phyloP scores from a whole-genome alignment of 805 yeast genomes.

The Candida gorgasii region DNA sequence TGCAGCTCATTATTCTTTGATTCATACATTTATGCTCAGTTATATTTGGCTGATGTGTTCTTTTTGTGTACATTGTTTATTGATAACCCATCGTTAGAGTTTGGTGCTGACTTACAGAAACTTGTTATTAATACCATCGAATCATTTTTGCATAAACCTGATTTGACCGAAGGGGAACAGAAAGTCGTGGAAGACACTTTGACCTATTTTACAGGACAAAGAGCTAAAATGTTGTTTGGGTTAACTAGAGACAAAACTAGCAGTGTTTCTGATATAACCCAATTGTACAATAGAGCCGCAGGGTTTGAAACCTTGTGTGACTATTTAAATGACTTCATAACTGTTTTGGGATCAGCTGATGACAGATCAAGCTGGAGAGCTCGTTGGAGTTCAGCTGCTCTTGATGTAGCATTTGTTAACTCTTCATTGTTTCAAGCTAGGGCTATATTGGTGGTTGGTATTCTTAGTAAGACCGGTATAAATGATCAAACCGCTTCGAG shows the following conservation, averaged over 20 bases:
- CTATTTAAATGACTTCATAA: slow-evolving; percentile 53
- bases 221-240: slow-evolving; percentile 70
- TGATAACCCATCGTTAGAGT: slow-evolving; percentile 51
- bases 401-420: slow-evolving; percentile 60
- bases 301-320: slow-evolving; percentile 62
- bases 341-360: slow-evolving; percentile 45
- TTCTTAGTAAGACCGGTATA: slow-evolving; percentile 62
- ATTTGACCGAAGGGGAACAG: slow-evolving; percentile 41
- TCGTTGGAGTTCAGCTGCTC: slow-evolving; percentile 64
- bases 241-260: slow-evolving; percentile 55
- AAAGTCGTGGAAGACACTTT: slow-evolving; percentile 49
- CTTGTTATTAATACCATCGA: slow-evolving; percentile 68
- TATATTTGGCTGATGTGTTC: slow-evolving; percentile 70
- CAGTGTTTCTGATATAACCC: slow-evolving; percentile 34
- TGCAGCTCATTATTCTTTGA: slow-evolving; percentile 71
- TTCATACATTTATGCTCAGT: slow-evolving; percentile 57
- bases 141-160: slow-evolving; percentile 60
- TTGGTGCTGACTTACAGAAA: slow-evolving; percentile 62
- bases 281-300: slow-evolving; percentile 40
- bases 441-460: slow-evolving; percentile 69
- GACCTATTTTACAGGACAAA: slow-evolving; percentile 54
- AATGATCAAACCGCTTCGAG: slow-evolving; percentile 51
- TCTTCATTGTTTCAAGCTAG: slow-evolving; percentile 65
- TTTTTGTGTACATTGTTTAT: slow-evolving; percentile 64
- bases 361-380: slow-evolving; percentile 58